Conservation (phyloP, 1,284 basidiomycete genomes). For the Pterulicium gracile region DNA sequence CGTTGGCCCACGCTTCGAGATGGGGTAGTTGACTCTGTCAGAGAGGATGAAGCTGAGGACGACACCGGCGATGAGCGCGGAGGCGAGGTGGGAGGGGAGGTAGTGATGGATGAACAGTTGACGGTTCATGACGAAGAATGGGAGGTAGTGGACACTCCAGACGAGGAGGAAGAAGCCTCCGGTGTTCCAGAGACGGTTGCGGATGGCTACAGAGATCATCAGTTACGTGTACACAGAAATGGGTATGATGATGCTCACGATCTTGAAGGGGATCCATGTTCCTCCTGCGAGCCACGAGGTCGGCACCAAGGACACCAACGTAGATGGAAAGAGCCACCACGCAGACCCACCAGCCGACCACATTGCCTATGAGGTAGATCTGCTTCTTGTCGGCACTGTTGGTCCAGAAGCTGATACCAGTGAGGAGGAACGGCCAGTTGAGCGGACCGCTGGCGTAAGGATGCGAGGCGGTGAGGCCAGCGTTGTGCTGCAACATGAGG, state of each 20-base stretch:
- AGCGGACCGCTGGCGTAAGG: conserved; percentile 92
- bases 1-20: conserved; percentile 57
- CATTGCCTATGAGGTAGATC: conserved; percentile 94
- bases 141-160: conserved; percentile 94
- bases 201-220: conserved; percentile 46
- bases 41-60: conserved; percentile 88
- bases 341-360: conserved; percentile 92
- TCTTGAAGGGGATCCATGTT: conserved; percentile 81
- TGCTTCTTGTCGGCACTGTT: conserved; percentile 77
- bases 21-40: conserved; percentile 89
- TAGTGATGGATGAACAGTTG: conserved; percentile 98
- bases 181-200: conserved; percentile 90
- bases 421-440: conserved; percentile 96
- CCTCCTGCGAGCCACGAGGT: conserved; percentile 79
- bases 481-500: conserved; percentile 96
- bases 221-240: conserved; percentile 4
- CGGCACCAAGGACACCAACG: conserved; percentile 82
- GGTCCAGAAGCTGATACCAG: conserved; percentile 98
- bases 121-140: conserved; percentile 97
- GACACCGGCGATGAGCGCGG: conserved; percentile 83
- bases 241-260: conserved; percentile 39
- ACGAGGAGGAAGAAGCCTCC: conserved; percentile 91
- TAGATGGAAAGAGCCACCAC: conserved; percentile 81
- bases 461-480: conserved; percentile 88
- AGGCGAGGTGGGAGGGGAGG: conserved; percentile 88